Evolutionary conservation across 2,329 filamentous ascomycete species (phyloP).

Genomic region (Penicillium sp.): DNA sequence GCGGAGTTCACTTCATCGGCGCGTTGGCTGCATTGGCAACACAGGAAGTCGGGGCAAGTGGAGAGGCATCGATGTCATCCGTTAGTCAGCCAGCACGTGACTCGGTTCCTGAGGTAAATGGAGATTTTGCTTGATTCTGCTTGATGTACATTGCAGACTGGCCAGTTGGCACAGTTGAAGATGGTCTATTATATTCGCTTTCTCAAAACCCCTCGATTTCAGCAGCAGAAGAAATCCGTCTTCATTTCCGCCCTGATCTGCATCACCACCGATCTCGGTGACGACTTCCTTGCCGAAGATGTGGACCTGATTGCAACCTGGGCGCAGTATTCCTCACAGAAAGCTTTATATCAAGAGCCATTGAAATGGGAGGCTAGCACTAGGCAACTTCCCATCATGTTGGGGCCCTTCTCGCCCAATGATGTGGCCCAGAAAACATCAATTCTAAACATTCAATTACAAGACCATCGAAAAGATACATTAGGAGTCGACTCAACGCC

Average conservation of each 20-base stretch:
- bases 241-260: constrained; percentile 54
- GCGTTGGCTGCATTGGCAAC: constrained; percentile 12
- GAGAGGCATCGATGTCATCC: constrained; percentile 28
- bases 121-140: not conserved
- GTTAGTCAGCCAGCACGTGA: constrained; percentile 30
- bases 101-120: constrained; percentile 4
- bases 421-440: constrained; percentile 24
- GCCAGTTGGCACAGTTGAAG: not conserved
- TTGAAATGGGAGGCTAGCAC: constrained; percentile 34
- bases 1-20: constrained; percentile 14
- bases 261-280: constrained; percentile 65
- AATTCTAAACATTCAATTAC: constrained; percentile 25
- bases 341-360: constrained; percentile 21
- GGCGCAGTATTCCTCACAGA: constrained; percentile 13
- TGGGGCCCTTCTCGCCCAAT: constrained; percentile 29
- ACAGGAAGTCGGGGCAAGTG: constrained; percentile 8
- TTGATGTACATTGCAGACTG: not conserved
- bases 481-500: constrained; percentile 29
- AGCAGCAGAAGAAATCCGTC: constrained; percentile 42
- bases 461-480: constrained; percentile 16
- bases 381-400: constrained; percentile 31
- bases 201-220: constrained; percentile 56
- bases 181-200: constrained; percentile 64
- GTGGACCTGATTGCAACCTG: constrained; percentile 30
- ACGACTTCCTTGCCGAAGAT: constrained; percentile 54